These are phyloP conservation scores for Onygenales sp. DNA, from an alignment of 2,329 filamentous ascomycete species.

Conservation along the genomic window DNA sequence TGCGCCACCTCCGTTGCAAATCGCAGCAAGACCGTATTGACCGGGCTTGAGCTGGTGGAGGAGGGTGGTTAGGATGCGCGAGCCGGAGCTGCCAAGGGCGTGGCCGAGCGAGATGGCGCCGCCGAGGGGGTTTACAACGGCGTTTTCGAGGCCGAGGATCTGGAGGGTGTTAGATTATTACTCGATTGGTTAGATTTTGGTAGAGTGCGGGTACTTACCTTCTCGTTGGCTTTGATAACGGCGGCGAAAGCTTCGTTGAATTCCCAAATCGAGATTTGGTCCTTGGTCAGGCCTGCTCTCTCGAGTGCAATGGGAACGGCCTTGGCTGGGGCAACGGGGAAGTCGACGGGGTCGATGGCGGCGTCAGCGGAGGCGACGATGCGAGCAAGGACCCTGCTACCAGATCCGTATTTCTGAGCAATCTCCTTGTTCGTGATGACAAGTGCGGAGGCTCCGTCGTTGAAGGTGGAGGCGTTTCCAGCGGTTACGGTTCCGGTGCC, in stretches of 20 bases:
- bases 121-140: slow-evolving; percentile 76
- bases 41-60: slow-evolving; percentile 85
- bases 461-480: slow-evolving; percentile 87
- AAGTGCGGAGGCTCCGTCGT: slow-evolving; percentile 85
- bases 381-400: slow-evolving; percentile 74
- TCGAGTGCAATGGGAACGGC: slow-evolving; percentile 84
- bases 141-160: slow-evolving; percentile 71
- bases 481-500: slow-evolving; percentile 87
- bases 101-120: slow-evolving; percentile 90
- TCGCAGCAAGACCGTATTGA: slow-evolving; percentile 90
- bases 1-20: slow-evolving; percentile 93
- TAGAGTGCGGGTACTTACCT: slow-evolving; percentile 42
- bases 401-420: slow-evolving; percentile 67
- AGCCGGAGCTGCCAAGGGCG: slow-evolving; percentile 85
- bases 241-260: slow-evolving; percentile 98
- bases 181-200: background rate
- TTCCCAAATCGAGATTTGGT: slow-evolving; percentile 91
- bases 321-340: slow-evolving; percentile 84
- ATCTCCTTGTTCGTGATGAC: slow-evolving; percentile 74
- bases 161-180: slow-evolving; percentile 22
- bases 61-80: slow-evolving; percentile 79
- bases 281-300: slow-evolving; percentile 79
- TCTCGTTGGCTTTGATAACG: slow-evolving; percentile 88
- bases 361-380: slow-evolving; percentile 84
- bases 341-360: slow-evolving; percentile 83